Conservation (phyloP, 2,329 filamentous ascomycete species). For the Blumeria graminis region DNA sequence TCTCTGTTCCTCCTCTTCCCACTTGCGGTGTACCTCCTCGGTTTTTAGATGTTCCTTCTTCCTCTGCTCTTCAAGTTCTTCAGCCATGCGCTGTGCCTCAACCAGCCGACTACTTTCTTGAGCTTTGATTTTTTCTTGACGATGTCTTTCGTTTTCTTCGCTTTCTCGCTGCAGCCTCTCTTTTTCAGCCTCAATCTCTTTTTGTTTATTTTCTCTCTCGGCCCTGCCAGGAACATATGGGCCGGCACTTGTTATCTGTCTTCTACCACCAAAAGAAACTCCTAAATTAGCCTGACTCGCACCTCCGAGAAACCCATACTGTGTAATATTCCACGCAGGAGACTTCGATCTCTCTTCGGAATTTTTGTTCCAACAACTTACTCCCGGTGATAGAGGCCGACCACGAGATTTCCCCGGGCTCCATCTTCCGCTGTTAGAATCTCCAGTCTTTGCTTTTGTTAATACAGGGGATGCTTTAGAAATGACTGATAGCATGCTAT, state of each 20-base stretch:
- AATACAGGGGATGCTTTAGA: slow-evolving; percentile 8
- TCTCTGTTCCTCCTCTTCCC: slow-evolving; percentile 52
- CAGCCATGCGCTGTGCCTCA: slow-evolving; percentile 43
- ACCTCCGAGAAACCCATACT: slow-evolving; percentile 96
- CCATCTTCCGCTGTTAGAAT: slow-evolving; percentile 27
- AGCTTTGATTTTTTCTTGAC: slow-evolving; percentile 22
- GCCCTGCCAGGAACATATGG: slow-evolving; percentile 59
- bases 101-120: slow-evolving; percentile 37
- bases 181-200: slow-evolving; percentile 31
- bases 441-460: slow-evolving; percentile 14
- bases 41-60: slow-evolving; percentile 33
- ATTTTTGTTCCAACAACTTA: slow-evolving; percentile 80
- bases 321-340: slow-evolving; percentile 94
- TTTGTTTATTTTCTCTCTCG: slow-evolving; percentile 53
- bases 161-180: slow-evolving; percentile 30
- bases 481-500: no score
- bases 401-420: slow-evolving; percentile 37
- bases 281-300: slow-evolving; percentile 90
- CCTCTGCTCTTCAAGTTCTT: slow-evolving; percentile 33
- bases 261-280: slow-evolving; percentile 70
- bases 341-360: slow-evolving; percentile 56
- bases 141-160: slow-evolving; percentile 26
- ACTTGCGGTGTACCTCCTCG: slow-evolving; percentile 44
- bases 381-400: slow-evolving; percentile 27
- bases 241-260: slow-evolving; percentile 71